phyloP scores from a whole-genome alignment of 768 basidiomycete species.

The Tylopilus plumbeoviolaceoides region DNA sequence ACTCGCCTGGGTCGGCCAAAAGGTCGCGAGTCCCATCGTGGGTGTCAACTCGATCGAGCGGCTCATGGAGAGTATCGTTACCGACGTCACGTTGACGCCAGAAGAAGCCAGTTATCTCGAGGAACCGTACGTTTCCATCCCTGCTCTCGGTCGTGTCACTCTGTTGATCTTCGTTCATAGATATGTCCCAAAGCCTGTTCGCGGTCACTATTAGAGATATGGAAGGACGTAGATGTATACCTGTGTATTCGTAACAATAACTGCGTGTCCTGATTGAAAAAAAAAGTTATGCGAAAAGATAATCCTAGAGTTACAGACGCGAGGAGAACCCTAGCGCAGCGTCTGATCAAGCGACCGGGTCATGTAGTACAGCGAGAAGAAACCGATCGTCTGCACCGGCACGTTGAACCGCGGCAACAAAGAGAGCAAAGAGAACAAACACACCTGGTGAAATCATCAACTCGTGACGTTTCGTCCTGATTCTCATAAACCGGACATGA shows the following conservation, averaged over 20 bases:
- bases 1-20: slow-evolving; percentile 38
- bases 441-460: slow-evolving; percentile 91
- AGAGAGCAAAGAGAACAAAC: slow-evolving; percentile 24
- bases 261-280: not conserved
- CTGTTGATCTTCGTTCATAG: slow-evolving; percentile 5
- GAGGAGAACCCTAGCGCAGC: not conserved
- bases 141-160: not conserved
- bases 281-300: slow-evolving; percentile 5
- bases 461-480: slow-evolving; percentile 88
- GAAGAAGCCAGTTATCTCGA: slow-evolving; percentile 32
- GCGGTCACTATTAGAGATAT: slow-evolving; percentile 10
- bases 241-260: slow-evolving; percentile 2
- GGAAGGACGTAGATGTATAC: not conserved
- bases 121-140: slow-evolving; percentile 21
- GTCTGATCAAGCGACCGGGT: slow-evolving; percentile 54
- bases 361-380: slow-evolving; percentile 79
- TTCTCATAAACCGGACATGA: slow-evolving; percentile 82
- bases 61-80: slow-evolving; percentile 29
- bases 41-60: slow-evolving; percentile 34
- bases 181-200: slow-evolving; percentile 19
- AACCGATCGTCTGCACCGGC: slow-evolving; percentile 56
- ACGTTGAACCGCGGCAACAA: not conserved
- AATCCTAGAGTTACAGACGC: slow-evolving; percentile 13
- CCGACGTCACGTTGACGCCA: slow-evolving; percentile 19
- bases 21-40: slow-evolving; percentile 44